Evolutionary conservation across 441 rosid species (phyloP), one percentile per base, ranked within the genome.

Genomic region (Erodium texanum): DNA sequence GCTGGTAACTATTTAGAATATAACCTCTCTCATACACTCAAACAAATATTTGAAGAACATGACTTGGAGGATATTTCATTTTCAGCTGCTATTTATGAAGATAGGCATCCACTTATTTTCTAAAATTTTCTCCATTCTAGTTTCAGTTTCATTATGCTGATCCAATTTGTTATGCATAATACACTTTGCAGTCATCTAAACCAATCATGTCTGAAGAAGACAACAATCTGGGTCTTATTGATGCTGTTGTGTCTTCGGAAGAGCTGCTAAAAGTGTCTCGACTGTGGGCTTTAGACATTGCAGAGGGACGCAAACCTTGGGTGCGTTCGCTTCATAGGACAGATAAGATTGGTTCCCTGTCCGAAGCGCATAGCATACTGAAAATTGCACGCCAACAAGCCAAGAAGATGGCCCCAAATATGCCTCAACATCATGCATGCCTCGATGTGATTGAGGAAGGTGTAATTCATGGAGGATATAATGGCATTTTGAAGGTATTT

Each of bases 381-480:
- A 84, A 76, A 78, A 69, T 68, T 75, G 83, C 95, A 61, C 86
- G 87, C 70, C 84, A 75, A 75, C 84, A 87, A 76, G 91, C 89
- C 68, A 88, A 81, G 85, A 89, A 75, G 82, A 75, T 83, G 71
- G 89, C 96, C 64, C 85, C 83, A 65, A 87, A 93, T 82, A 74
- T 87, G 89, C 96, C 96, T 69, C 97, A 89, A 84, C 93, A 90
- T 79, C 90, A 74, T 67, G 97, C 81, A 71, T 84, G 87, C 75
- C 84, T 93, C 74, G 95, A 91, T 78, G 93, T 89, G 66, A 91
- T 93, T 20, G 97, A 93, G 82, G 97, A 87, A 68, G 99, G 99
- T 68, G 75, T 91, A 67, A 32, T 87, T 77, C 93, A 88, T 82
- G 99, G 97, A 76, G 97, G 97, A 76, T 88, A 91, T 71, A 82